phyloP scores from a whole-genome alignment of 192 early-diverging fungal genomes.

The Backusella macrospora region DNA sequence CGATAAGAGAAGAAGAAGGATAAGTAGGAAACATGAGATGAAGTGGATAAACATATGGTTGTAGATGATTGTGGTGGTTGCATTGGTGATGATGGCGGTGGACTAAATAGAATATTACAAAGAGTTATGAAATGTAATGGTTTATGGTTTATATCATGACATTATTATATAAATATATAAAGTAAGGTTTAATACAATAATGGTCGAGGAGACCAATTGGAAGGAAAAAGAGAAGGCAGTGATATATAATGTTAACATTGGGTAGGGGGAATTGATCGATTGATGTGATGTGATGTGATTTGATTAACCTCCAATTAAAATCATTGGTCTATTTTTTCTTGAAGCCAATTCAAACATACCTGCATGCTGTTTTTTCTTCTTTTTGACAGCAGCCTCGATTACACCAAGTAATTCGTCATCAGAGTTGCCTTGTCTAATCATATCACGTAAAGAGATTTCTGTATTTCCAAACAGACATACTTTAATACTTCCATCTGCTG shows the following conservation, averaged over 20 bases:
- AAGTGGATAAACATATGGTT: not conserved
- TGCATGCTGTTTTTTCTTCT: slow-evolving; percentile 94
- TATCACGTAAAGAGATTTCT: slow-evolving; percentile 84
- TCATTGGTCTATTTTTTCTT: slow-evolving; percentile 93
- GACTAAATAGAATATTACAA: not conserved
- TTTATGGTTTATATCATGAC: no score
- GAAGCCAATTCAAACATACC: slow-evolving; percentile 84
- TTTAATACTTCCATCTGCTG: slow-evolving; percentile 95
- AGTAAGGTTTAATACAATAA: not conserved
- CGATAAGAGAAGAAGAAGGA: not conserved
- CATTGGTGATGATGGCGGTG: not conserved
- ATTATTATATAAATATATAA: not conserved
- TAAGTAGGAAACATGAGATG: not conserved
- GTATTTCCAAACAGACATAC: slow-evolving; percentile 92
- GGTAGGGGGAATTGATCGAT: slow-evolving; percentile 3
- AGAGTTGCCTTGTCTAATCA: slow-evolving; percentile 63
- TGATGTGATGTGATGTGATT: slow-evolving; percentile 3
- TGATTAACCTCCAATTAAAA: slow-evolving; percentile 84
- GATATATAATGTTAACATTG: not conserved
- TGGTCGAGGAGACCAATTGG: not conserved
- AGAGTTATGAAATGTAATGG: no score
- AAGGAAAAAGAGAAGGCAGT: not conserved
- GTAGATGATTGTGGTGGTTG: no score
- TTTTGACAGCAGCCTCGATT: slow-evolving; percentile 78
- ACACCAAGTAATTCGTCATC: slow-evolving; percentile 72